Percentiles rank a stretch among this genome's conserved stretches.
Conservation (phyloP, 2,329 filamentous ascomycete genomes). For the Colletotrichum salicis region DNA sequence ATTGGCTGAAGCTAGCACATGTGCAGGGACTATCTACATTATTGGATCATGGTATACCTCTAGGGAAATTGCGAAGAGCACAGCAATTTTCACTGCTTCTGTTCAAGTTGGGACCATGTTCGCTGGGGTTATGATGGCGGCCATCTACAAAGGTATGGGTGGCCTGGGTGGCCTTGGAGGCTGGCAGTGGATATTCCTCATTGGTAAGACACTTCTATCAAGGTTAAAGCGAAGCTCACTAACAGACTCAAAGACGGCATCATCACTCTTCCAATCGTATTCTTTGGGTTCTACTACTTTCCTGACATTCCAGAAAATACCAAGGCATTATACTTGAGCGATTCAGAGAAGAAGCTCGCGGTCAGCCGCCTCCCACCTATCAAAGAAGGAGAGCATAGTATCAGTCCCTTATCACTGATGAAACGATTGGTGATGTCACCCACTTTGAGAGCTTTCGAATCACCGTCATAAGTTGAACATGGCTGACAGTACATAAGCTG, state of each 20-base stretch:
- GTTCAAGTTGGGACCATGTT: slow-evolving; percentile 71
- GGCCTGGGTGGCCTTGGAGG: slow-evolving; percentile 57
- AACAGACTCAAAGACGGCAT: slow-evolving; percentile 51
- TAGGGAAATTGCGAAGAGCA: slow-evolving; percentile 70
- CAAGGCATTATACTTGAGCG: slow-evolving; percentile 44
- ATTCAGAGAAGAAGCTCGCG: slow-evolving; percentile 50
- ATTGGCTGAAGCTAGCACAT: slow-evolving; percentile 51
- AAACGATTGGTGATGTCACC: slow-evolving; percentile 37
- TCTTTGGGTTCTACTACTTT: slow-evolving; percentile 61
- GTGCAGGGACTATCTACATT: slow-evolving; percentile 54
- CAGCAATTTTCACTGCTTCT: slow-evolving; percentile 70
- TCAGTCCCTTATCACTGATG: slow-evolving; percentile 37
- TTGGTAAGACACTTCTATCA: not conserved
- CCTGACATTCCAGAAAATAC: slow-evolving; percentile 57
- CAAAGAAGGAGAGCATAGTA: slow-evolving; percentile 39
- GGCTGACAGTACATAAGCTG: slow-evolving; percentile 29
- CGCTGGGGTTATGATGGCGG: slow-evolving; percentile 65
- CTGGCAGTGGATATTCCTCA: slow-evolving; percentile 59
- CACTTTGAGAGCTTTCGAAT: slow-evolving; percentile 35
- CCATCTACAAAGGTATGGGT: slow-evolving; percentile 50
- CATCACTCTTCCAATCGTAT: slow-evolving; percentile 62
- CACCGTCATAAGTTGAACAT: not conserved
- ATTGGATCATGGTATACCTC: slow-evolving; percentile 68
- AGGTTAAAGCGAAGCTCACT: not conserved
- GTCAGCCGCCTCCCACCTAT: slow-evolving; percentile 45